A percentile compares a stretch with the other conserved stretches of the same genome.
These are phyloP conservation scores for Auriscalpium microsporum DNA, from an alignment of 768 basidiomycete genomes.

Conservation along the genomic window DNA sequence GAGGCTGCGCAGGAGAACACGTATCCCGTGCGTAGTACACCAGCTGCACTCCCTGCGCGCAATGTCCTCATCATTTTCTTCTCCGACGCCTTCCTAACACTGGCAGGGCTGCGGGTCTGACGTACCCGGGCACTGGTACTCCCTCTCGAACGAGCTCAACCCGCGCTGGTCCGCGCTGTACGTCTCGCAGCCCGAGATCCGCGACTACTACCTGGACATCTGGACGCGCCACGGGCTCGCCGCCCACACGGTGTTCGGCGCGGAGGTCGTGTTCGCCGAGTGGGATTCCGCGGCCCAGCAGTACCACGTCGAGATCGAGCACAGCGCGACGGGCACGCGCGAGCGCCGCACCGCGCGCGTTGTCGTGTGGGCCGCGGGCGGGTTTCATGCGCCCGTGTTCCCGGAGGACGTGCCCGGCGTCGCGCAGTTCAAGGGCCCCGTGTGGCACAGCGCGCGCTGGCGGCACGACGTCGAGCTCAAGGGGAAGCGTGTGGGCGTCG, in stretches of 20 bases:
- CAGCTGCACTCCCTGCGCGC: background rate
- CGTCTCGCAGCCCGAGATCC: constrained; percentile 21
- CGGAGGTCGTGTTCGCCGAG: constrained; percentile 21
- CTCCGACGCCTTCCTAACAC: background rate
- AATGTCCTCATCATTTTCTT: background rate
- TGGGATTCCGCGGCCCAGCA: constrained; percentile 21
- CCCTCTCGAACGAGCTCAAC: constrained; percentile 20
- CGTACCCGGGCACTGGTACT: constrained; percentile 21
- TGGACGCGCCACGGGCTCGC: constrained; percentile 16
- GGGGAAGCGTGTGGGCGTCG: constrained; percentile 48
- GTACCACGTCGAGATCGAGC: constrained; percentile 21
- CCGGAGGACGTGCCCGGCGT: constrained; percentile 19
- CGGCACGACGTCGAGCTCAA: constrained; percentile 41
- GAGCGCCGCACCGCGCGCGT: constrained; percentile 16
- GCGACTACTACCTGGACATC: constrained; percentile 19
- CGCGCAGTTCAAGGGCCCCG: constrained; percentile 34
- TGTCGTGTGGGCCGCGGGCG: constrained; percentile 23
- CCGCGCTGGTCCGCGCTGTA: constrained; percentile 19
- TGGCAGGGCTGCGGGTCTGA: constrained; percentile 22
- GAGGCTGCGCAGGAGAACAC: constrained; percentile 15
- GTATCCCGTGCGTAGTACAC: constrained; percentile 16
- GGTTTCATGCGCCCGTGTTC: constrained; percentile 19
- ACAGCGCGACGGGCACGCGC: background rate
- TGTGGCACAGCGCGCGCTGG: constrained; percentile 53
- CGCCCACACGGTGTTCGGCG: constrained; percentile 18